phyloP scores from a whole-genome alignment of 2,329 filamentous ascomycete genomes.

The Dactylella cylindrospora region DNA sequence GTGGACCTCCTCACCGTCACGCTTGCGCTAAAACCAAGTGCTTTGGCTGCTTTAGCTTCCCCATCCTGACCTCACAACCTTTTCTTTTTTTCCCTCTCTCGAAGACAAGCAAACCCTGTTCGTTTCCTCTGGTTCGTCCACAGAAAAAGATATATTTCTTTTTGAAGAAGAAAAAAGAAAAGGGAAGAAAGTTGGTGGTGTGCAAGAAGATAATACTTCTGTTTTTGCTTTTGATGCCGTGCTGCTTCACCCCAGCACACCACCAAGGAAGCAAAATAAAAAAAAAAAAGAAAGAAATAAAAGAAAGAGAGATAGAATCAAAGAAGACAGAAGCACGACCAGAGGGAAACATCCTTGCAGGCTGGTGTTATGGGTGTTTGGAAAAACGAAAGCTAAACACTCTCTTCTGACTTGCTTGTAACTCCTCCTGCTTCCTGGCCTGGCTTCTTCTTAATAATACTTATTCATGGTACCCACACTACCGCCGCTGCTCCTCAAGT shows the following conservation, averaged over 20 bases:
- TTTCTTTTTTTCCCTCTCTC: too few species aligned
- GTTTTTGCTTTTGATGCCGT: conserved; percentile 39
- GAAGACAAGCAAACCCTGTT: too few species aligned
- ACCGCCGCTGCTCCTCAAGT: too few species aligned
- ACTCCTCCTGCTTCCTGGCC: conserved; percentile 10
- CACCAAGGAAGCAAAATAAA: background rate
- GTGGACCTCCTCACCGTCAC: conserved; percentile 41
- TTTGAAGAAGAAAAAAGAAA: conserved; percentile 17
- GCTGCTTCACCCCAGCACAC: conserved; percentile 23
- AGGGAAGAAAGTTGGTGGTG: conserved; percentile 22
- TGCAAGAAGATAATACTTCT: conserved; percentile 16
- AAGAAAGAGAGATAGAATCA: background rate
- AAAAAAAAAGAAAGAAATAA: background rate
- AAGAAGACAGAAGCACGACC: background rate
- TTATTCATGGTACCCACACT: conserved; percentile 39
- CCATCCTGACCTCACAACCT: conserved; percentile 2
- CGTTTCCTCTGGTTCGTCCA: too few species aligned
- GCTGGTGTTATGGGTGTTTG: conserved; percentile 44
- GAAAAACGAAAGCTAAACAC: conserved; percentile 20
- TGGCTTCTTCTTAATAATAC: conserved; percentile 37
- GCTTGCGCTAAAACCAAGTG: conserved; percentile 42
- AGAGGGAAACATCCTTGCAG: conserved; percentile 32
- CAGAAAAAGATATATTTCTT: too few species aligned
- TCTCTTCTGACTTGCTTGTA: conserved; percentile 7
- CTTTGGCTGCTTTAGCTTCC: conserved; percentile 25